Percentiles rank a stretch among this genome's conserved stretches.
Evolutionary conservation across 1,139 yeast species (phyloP).

Genomic region (Diutina pseudorugosa): DNA sequence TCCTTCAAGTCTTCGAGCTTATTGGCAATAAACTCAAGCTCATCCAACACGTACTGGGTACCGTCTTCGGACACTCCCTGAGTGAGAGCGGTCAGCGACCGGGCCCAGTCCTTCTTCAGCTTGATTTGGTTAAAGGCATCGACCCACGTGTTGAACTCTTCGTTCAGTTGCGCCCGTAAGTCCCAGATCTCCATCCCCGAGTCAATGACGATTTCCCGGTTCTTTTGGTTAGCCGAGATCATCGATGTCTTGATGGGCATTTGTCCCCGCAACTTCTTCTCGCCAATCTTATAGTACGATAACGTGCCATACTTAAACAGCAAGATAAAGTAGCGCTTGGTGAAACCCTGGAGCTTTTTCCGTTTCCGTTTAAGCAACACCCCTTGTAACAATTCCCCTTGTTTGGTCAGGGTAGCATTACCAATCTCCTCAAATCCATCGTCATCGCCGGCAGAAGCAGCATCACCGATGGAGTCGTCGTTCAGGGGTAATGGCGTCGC

Average conservation of each 20-base stretch:
- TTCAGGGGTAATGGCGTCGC: not conserved
- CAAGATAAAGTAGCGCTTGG: conserved; percentile 71
- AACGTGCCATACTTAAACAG: conserved; percentile 75
- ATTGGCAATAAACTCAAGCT: not conserved
- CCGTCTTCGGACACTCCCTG: conserved; percentile 1
- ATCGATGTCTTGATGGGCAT: conserved; percentile 79
- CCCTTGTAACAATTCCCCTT: conserved; percentile 63
- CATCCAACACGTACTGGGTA: conserved; percentile 1
- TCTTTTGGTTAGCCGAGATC: conserved; percentile 63
- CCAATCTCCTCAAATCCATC: conserved; percentile 3
- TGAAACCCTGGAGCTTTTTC: conserved; percentile 71
- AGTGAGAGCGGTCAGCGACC: not conserved
- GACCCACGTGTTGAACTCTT: conserved; percentile 75
- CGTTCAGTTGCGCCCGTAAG: conserved; percentile 51
- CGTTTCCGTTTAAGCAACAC: conserved; percentile 64
- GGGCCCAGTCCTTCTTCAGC: conserved; percentile 5
- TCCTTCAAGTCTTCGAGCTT: not conserved
- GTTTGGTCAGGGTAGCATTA: conserved; percentile 25
- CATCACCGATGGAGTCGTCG: not conserved
- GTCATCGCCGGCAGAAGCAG: not conserved
- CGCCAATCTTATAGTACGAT: conserved; percentile 63
- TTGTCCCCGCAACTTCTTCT: conserved; percentile 73
- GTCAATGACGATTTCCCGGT: conserved; percentile 67
- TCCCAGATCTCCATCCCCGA: conserved; percentile 97
- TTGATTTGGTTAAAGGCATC: conserved; percentile 53